phyloP scores from a whole-genome alignment of 352 stramenopile species.

The Globisporangium carolinianum region DNA sequence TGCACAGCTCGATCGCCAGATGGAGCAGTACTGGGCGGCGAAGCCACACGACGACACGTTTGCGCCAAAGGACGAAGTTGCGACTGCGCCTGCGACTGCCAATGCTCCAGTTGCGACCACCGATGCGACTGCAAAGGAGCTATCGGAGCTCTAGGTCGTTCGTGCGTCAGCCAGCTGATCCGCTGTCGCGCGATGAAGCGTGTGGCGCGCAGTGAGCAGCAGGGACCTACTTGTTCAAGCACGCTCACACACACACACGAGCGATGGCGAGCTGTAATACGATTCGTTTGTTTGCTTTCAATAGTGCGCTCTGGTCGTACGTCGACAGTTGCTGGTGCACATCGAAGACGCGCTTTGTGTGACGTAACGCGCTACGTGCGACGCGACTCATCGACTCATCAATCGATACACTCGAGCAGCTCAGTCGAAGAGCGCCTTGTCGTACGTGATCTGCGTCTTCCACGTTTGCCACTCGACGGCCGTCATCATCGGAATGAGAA shows the following conservation, averaged over 20 bases:
- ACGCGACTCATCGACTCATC: background rate
- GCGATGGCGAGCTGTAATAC: too few species aligned
- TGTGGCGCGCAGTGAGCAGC: too few species aligned
- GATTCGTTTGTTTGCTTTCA: too few species aligned
- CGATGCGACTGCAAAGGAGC: slow-evolving; percentile 1
- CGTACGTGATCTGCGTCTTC: slow-evolving; percentile 77
- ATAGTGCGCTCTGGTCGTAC: too few species aligned
- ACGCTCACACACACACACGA: too few species aligned
- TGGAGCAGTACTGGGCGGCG: slow-evolving; percentile 87
- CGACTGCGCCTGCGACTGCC: background rate
- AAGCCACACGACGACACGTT: slow-evolving; percentile 44
- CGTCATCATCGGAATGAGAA: slow-evolving; percentile 78
- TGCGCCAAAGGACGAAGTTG: background rate
- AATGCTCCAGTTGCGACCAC: background rate
- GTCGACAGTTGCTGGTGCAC: too few species aligned
- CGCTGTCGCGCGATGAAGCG: too few species aligned
- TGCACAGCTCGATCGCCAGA: slow-evolving; percentile 71
- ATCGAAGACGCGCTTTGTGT: background rate
- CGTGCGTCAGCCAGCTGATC: too few species aligned
- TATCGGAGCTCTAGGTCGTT: slow-evolving; percentile 4
- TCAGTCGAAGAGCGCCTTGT: slow-evolving; percentile 77
- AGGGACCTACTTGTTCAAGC: too few species aligned
- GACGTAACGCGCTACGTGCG: too few species aligned
- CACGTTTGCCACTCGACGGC: slow-evolving; percentile 78
- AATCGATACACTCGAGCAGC: background rate